A percentile compares a stretch with the other conserved stretches of the same genome.
Conservation (phyloP, 805 yeast genomes). For the Lachancea quebecensis region DNA sequence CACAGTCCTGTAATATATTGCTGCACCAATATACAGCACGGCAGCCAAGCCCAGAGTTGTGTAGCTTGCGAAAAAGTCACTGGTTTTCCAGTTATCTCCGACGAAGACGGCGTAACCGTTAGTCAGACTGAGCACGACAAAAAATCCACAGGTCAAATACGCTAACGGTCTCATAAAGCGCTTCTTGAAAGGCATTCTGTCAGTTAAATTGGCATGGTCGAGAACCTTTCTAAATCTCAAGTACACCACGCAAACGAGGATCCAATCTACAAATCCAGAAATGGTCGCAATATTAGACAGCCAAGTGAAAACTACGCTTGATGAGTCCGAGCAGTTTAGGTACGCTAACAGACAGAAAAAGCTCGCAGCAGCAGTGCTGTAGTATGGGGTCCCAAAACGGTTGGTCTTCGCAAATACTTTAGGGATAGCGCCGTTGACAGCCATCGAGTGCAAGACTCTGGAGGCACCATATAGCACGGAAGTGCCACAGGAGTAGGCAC, state of each 20-base stretch:
- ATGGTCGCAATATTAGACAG: constrained; percentile 53
- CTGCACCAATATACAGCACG: constrained; percentile 52
- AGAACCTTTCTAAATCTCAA: constrained; percentile 59
- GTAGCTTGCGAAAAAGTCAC: constrained; percentile 67
- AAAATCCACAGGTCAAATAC: constrained; percentile 38
- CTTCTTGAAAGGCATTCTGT: constrained; percentile 49
- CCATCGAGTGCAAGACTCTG: constrained; percentile 37
- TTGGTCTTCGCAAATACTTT: constrained; percentile 38
- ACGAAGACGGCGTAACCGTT: constrained; percentile 67
- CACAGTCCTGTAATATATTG: constrained; percentile 39
- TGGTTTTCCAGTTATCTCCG: constrained; percentile 39
- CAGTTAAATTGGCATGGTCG: constrained; percentile 39
- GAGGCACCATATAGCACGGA: constrained; percentile 46
- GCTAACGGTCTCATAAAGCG: constrained; percentile 36
- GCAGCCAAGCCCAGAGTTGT: constrained; percentile 44
- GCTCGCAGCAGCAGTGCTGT: constrained; percentile 16
- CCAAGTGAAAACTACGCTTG: constrained; percentile 53
- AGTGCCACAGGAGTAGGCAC: constrained; percentile 35
- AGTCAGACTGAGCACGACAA: constrained; percentile 46
- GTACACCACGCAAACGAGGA: constrained; percentile 42
- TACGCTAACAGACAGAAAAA: constrained; percentile 38
- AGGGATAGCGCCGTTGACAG: constrained; percentile 45
- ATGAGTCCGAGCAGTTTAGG: constrained; percentile 43
- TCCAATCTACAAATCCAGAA: constrained; percentile 55
- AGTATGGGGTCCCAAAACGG: constrained; percentile 46